A percentile compares a stretch with the other conserved stretches of the same genome.
Evolutionary conservation across 108 stramenopile species (phyloP).

Genomic region (Skeletonema grethae): DNA sequence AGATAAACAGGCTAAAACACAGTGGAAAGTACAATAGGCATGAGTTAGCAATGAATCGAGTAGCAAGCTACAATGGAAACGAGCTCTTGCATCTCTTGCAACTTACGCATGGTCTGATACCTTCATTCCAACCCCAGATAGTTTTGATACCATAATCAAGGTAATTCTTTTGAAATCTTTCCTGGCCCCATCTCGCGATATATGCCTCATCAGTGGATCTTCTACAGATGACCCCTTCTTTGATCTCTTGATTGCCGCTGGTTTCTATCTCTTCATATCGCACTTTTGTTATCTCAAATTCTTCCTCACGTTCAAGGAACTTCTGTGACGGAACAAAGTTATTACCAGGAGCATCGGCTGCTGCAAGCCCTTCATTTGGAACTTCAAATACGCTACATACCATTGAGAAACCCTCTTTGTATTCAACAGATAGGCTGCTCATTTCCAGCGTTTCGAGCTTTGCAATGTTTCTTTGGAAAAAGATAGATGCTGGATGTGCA

Average conservation of each 20-base stretch:
- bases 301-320: slow-evolving; percentile 58
- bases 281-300: slow-evolving; percentile 69
- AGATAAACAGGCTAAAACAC: slow-evolving; percentile 59
- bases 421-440: slow-evolving; percentile 69
- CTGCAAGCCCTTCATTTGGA: slow-evolving; percentile 49
- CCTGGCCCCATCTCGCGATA: slow-evolving; percentile 65
- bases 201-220: slow-evolving; percentile 73
- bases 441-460: slow-evolving; percentile 74
- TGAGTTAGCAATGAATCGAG: too few relatives aligned
- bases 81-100: too few relatives aligned
- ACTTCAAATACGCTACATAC: slow-evolving; percentile 82
- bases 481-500: slow-evolving; percentile 82
- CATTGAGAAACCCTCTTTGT: slow-evolving; percentile 53
- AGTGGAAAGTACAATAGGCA: too few relatives aligned
- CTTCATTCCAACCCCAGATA: slow-evolving; percentile 85
- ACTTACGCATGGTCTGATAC: slow-evolving; percentile 65
- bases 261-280: slow-evolving; percentile 36
- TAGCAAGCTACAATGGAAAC: too few relatives aligned
- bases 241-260: slow-evolving; percentile 18
- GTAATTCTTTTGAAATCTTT: slow-evolving; percentile 62
- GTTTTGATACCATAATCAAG: slow-evolving; percentile 60
- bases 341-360: neutral
- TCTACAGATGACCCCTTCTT: slow-evolving; percentile 65
- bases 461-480: slow-evolving; percentile 81
- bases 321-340: slow-evolving; percentile 35